These are phyloP conservation scores for Rhynchosporium secalis DNA, from an alignment of 2,329 filamentous ascomycete genomes.

Conservation along the genomic window DNA sequence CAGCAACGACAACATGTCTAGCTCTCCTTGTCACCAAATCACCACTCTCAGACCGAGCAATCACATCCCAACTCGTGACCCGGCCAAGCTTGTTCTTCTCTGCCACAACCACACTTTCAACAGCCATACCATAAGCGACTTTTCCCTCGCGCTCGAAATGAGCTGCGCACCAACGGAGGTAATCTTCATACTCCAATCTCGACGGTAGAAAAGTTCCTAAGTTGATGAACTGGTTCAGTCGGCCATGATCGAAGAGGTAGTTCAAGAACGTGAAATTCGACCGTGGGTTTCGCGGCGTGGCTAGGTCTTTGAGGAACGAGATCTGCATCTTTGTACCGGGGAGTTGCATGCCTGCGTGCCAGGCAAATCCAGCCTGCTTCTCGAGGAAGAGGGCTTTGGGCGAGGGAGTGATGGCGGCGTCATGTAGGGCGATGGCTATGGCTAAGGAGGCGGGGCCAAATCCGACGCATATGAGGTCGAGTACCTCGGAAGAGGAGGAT, in stretches of 20 bases:
- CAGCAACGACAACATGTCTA: constrained; percentile 60
- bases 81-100: constrained; percentile 29
- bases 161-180: constrained; percentile 86
- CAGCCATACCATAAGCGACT: constrained; percentile 75
- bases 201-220: constrained; percentile 84
- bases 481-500: constrained; percentile 37
- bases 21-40: constrained; percentile 43
- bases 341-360: constrained; percentile 95
- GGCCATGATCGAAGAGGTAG: constrained; percentile 78
- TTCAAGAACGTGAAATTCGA: constrained; percentile 95
- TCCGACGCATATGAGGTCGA: constrained; percentile 87
- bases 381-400: constrained; percentile 87
- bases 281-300: constrained; percentile 81
- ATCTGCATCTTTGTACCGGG: constrained; percentile 97
- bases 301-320: constrained; percentile 94
- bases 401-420: constrained; percentile 56
- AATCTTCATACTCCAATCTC: constrained; percentile 89
- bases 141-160: constrained; percentile 63
- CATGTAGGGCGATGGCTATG: constrained; percentile 85
- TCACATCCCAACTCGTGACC: constrained; percentile 38
- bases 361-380: constrained; percentile 78
- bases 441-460: constrained; percentile 91
- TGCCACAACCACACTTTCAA: constrained; percentile 52
- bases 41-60: constrained; percentile 41
- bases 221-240: constrained; percentile 91